Conservation (phyloP, 192 early-diverging fungal genomes). For the Spizellomyces punctatus region DNA sequence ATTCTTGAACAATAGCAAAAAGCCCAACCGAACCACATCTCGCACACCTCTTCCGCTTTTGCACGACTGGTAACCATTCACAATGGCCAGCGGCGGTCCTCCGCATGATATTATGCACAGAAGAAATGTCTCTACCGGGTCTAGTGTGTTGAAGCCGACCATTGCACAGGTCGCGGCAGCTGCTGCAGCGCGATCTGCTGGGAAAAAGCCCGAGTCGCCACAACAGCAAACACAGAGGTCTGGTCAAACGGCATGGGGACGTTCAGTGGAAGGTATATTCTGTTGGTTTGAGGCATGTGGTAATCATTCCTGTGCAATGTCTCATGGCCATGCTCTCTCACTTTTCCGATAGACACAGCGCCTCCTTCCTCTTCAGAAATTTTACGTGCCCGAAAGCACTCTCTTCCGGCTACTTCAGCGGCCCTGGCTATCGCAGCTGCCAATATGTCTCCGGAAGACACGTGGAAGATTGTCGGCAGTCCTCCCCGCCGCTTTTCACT, state of each 20-base stretch:
- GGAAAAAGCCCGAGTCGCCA: not conserved
- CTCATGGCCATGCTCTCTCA: too few species aligned
- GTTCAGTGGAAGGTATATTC: not conserved
- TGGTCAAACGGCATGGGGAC: not conserved
- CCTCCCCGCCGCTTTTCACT: constrained; percentile 51
- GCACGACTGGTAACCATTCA: too few species aligned
- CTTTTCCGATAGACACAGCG: not conserved
- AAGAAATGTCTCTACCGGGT: not conserved
- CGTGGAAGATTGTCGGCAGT: constrained; percentile 65
- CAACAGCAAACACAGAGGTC: not conserved
- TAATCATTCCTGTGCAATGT: too few species aligned
- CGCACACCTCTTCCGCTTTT: too few species aligned
- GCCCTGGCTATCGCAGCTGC: constrained; percentile 11
- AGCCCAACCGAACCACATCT: too few species aligned
- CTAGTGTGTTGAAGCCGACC: constrained; percentile 3
- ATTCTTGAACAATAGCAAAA: too few species aligned
- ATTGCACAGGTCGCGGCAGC: constrained; percentile 16
- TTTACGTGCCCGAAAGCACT: constrained; percentile 1
- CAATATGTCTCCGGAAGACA: constrained; percentile 19
- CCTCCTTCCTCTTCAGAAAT: not conserved
- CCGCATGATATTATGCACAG: not conserved
- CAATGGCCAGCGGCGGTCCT: too few species aligned
- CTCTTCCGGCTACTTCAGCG: constrained; percentile 8
- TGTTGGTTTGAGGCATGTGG: too few species aligned
- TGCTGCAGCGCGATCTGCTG: constrained; percentile 14